phyloP scores from a whole-genome alignment of 2,329 filamentous ascomycete species.

The Alternaria viburni region DNA sequence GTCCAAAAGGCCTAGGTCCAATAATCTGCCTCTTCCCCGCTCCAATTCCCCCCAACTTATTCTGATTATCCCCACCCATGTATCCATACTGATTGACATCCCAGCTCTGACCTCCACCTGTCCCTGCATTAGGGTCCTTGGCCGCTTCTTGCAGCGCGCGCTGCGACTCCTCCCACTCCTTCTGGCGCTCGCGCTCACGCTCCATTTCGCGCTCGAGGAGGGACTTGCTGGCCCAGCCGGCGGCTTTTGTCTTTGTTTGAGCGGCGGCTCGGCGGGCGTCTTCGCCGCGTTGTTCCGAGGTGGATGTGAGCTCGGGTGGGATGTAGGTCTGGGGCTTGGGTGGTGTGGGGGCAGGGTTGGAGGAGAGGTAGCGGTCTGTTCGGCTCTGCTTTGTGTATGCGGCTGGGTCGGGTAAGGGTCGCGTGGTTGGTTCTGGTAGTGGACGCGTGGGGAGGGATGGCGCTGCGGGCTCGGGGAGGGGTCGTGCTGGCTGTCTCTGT shows the following conservation, averaged over 20 bases:
- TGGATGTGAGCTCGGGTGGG: slow-evolving; percentile 61
- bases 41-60: slow-evolving; percentile 63
- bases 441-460: slow-evolving; percentile 55
- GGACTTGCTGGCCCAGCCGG: slow-evolving; percentile 70
- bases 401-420: slow-evolving; percentile 44
- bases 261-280: slow-evolving; percentile 65
- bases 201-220: slow-evolving; percentile 83
- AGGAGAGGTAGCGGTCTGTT: slow-evolving; percentile 64
- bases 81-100: slow-evolving; percentile 80
- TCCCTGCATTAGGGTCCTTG: slow-evolving; percentile 64
- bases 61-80: slow-evolving; percentile 77
- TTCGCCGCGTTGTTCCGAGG: slow-evolving; percentile 68
- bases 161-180: slow-evolving; percentile 81
- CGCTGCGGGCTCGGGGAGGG: slow-evolving; percentile 40
- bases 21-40: slow-evolving; percentile 77
- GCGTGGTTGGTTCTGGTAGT: slow-evolving; percentile 49
- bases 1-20: slow-evolving; percentile 70
- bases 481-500: slow-evolving; percentile 43
- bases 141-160: slow-evolving; percentile 65
- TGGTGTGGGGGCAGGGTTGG: slow-evolving; percentile 59
- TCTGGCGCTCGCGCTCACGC: slow-evolving; percentile 75
- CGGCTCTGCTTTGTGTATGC: slow-evolving; percentile 49
- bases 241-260: slow-evolving; percentile 67
- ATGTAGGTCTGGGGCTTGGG: slow-evolving; percentile 50
- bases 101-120: slow-evolving; percentile 73